Conservation (phyloP, 768 basidiomycete genomes). For the Suillus occidentalis region DNA sequence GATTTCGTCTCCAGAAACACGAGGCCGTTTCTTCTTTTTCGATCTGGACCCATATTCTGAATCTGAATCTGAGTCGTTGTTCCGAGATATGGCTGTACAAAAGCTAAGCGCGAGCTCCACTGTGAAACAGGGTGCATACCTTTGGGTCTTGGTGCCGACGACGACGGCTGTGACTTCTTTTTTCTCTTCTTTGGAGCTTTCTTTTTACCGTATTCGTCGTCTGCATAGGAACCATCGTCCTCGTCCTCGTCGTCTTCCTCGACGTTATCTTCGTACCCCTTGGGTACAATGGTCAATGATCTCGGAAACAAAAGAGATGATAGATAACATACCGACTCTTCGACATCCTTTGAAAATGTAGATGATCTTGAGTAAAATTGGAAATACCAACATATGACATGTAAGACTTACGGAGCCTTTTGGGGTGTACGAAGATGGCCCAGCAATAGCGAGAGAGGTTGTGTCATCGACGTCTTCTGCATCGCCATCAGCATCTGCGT, state of each 20-base stretch:
- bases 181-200: constrained; percentile 71
- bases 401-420: constrained; percentile 59
- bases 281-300: constrained; percentile 42
- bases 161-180: constrained; percentile 40
- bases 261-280: constrained; percentile 55
- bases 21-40: constrained; percentile 80
- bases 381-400: constrained; percentile 14
- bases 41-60: constrained; percentile 85
- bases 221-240: constrained; percentile 76
- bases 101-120: background rate
- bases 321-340: constrained; percentile 31
- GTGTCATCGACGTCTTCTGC: constrained; percentile 40
- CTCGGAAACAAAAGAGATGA: constrained; percentile 16
- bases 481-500: constrained; percentile 43
- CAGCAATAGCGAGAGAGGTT: constrained; percentile 37
- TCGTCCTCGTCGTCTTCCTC: constrained; percentile 55
- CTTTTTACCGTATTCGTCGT: constrained; percentile 75
- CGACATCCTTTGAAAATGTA: constrained; percentile 23
- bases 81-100: constrained; percentile 3
- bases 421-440: constrained; percentile 44
- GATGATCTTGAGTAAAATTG: constrained; percentile 2
- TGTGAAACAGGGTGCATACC: constrained; percentile 38
- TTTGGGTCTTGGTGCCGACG: constrained; percentile 54
- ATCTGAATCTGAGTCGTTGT: constrained; percentile 64
- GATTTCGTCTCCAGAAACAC: constrained; percentile 61